Evolutionary conservation across 345 rosid genomes (phyloP).

Genomic region (Acer saccharum): DNA sequence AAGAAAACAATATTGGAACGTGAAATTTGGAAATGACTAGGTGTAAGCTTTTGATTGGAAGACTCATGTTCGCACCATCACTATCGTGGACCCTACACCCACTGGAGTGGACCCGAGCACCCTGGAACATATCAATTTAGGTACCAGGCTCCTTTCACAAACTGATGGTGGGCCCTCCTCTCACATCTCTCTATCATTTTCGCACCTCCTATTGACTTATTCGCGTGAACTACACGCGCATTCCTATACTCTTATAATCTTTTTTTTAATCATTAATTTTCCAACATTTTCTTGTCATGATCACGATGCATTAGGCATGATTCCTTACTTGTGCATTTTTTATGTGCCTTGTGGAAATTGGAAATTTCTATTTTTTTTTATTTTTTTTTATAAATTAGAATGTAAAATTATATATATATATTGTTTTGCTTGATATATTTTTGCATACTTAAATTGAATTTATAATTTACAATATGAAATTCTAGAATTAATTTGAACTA

Average conservation of each 20-base stretch:
- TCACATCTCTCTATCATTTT: too few relatives aligned
- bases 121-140: conserved; percentile 28
- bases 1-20: background rate
- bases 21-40: background rate
- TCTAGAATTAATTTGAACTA: too few relatives aligned
- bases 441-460: too few relatives aligned
- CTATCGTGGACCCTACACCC: conserved; percentile 20
- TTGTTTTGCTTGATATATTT: too few relatives aligned
- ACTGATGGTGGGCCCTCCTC: conserved; percentile 16
- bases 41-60: background rate
- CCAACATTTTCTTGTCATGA: conserved; percentile 23
- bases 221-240: conserved; percentile 11
- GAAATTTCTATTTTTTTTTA: background rate
- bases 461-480: too few relatives aligned
- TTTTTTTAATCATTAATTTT: background rate
- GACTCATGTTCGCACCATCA: background rate
- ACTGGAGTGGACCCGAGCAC: conserved; percentile 19
- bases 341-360: background rate
- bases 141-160: conserved; percentile 36
- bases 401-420: too few relatives aligned
- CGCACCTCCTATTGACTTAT: background rate
- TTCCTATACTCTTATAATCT: too few relatives aligned
- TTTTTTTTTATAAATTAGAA: background rate
- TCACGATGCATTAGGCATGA: background rate
- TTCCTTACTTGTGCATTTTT: background rate